Evolutionary conservation across 495 filamentous ascomycete species (phyloP), one percentile per base, ranked within the genome.

Genomic region (Schizothecium vesticola): DNA sequence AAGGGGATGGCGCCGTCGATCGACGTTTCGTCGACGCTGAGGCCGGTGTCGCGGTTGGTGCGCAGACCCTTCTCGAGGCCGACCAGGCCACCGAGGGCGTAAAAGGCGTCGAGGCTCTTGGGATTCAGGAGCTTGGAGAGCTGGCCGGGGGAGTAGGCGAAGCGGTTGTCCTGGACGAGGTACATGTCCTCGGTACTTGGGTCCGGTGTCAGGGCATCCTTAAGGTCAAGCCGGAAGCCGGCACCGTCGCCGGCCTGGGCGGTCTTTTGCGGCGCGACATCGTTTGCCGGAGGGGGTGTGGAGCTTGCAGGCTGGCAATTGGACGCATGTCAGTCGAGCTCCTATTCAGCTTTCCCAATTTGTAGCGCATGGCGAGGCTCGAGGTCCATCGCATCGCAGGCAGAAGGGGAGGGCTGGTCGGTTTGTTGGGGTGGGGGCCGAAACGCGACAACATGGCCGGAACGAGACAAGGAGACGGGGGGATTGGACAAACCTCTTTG

Each of bases 121-220:
- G 90, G 90, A 67, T 91, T 89, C 33, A 90, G 79, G 74, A 90
- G 80, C 72, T 92, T 92, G 71, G 88, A 88, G 33, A 93, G 80
- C 69, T 92, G 88, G 1, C 90, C 90, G 0, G 88, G 85, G 4
- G 85, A 87, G 69, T 86, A 92, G 28, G 88, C 89, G 73, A 92
- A 93, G 1, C 84, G 85, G 71, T 89, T 91, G 61, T 91, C 79
- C 13, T 81, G 71, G 9, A 89, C 83, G 3, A 83, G 68, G 73
- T 90, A 92, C 75, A 90, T 88, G 22, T 79, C 78, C 70, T 89
- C 87, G 60, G 83, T 85, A 23, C 85, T 85, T 60, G 85, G 86
- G 76, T 93, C 89, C 0, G 91, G 88, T 0, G 79, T 85, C 57
- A 94, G 76, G 5, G 89, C 88, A 71, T 80, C 79, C 5, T 77